A percentile compares a stretch with the other conserved stretches of the same genome.
phyloP scores from a whole-genome alignment of 345 rosid species.

The Rubroshorea leprosula region DNA sequence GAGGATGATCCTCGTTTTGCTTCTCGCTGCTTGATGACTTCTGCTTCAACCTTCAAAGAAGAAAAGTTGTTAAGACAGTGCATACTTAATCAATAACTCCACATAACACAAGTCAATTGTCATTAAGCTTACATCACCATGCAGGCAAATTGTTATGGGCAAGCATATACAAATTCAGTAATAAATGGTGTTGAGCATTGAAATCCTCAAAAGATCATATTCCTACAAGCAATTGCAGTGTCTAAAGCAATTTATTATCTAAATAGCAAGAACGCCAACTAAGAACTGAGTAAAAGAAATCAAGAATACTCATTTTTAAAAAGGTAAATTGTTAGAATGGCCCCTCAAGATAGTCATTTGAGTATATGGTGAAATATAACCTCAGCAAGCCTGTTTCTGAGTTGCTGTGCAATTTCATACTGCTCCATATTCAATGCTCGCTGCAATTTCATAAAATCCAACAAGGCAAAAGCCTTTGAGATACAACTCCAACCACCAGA shows the following conservation, averaged over 20 bases:
- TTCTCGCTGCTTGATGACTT: slow-evolving; percentile 59
- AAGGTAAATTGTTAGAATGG: neutral
- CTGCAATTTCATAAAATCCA: slow-evolving; percentile 38
- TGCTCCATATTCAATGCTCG: slow-evolving; percentile 82
- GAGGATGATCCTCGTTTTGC: slow-evolving; percentile 73
- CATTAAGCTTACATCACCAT: slow-evolving; percentile 9
- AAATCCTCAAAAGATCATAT: too few relatives aligned
- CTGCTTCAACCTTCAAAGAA: slow-evolving; percentile 73
- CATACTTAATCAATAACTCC: slow-evolving; percentile 2
- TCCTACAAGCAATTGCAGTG: too few relatives aligned
- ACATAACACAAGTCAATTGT: neutral
- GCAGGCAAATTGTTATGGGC: neutral
- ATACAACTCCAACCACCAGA: neutral
- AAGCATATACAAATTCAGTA: neutral
- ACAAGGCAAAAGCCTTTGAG: neutral
- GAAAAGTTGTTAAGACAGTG: slow-evolving; percentile 16
- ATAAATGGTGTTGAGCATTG: neutral
- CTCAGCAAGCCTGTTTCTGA: slow-evolving; percentile 84
- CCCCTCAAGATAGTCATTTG: neutral
- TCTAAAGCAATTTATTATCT: too few relatives aligned
- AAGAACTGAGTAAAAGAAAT: too few relatives aligned
- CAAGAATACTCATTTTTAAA: neutral
- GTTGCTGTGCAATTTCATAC: slow-evolving; percentile 75
- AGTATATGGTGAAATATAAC: slow-evolving; percentile 26
- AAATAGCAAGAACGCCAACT: too few relatives aligned